Conservation (phyloP, 169 alveolate species). For the Cryptosporidium parvum region DNA sequence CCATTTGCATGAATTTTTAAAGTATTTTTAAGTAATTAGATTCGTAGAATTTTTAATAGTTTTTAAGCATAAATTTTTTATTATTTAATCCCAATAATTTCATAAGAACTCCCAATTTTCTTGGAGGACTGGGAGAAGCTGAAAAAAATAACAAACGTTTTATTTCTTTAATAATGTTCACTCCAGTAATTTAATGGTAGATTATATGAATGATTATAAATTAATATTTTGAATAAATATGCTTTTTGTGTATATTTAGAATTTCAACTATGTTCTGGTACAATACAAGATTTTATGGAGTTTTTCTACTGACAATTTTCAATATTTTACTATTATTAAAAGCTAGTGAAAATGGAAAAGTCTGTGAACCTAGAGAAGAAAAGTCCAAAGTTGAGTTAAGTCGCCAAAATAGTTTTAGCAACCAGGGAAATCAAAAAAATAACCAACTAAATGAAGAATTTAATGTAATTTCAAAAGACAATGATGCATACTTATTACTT, state of each 20-base stretch:
- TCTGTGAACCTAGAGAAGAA: neutral
- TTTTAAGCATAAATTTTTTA: neutral
- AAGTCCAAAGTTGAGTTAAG: neutral
- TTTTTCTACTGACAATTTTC: neutral
- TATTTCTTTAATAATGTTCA: neutral
- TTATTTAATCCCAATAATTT: neutral
- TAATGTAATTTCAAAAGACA: slow-evolving; percentile 36
- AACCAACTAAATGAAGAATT: neutral
- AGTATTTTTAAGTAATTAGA: slow-evolving; percentile 5
- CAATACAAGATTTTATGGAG: neutral
- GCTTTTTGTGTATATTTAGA: neutral
- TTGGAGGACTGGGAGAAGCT: slow-evolving; percentile 4
- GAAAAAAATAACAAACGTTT: neutral
- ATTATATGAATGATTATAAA: neutral
- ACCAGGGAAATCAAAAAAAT: neutral
- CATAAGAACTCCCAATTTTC: neutral
- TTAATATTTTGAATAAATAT: neutral
- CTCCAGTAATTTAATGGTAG: neutral
- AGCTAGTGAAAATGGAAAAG: neutral
- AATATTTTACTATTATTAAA: neutral
- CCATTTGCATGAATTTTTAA: slow-evolving; percentile 60
- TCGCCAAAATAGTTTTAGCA: neutral
- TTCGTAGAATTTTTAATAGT: neutral
- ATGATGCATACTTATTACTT: slow-evolving; percentile 30
- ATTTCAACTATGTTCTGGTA: neutral